phyloP scores from a whole-genome alignment of 768 basidiomycete genomes.

The Scleroderma bovista region DNA sequence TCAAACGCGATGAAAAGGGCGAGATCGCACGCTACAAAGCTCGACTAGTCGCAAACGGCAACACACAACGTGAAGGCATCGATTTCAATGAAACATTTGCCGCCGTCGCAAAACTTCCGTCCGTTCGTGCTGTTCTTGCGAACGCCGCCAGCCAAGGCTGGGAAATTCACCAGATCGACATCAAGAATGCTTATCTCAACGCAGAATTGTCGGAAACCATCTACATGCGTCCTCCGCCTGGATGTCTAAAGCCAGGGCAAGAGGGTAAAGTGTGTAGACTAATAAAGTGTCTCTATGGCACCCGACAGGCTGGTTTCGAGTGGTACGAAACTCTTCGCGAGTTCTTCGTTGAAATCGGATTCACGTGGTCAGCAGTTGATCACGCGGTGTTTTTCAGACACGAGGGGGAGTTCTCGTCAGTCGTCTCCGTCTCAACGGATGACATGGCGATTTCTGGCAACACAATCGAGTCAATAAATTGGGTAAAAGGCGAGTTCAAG shows the following conservation, averaged over 20 bases:
- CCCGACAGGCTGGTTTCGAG: conserved; percentile 19
- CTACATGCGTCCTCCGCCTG: conserved; percentile 20
- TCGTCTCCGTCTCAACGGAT: conserved; percentile 1
- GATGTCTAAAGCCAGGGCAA: conserved; percentile 7
- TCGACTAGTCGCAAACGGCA: conserved; percentile 33
- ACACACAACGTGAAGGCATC: conserved; percentile 26
- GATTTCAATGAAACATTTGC: conserved; percentile 32
- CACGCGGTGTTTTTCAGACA: conserved; percentile 5
- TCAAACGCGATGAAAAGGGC: not conserved
- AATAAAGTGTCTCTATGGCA: conserved; percentile 26
- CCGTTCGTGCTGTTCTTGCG: not conserved
- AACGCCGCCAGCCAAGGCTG: conserved; percentile 3
- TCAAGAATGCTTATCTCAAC: conserved; percentile 12
- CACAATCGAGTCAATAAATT: not conserved
- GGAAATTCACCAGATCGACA: conserved; percentile 12
- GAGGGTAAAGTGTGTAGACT: conserved; percentile 16
- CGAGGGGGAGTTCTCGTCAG: not conserved
- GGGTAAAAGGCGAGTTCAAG: conserved; percentile 14
- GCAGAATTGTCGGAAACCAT: conserved; percentile 11
- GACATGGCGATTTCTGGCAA: conserved; percentile 1
- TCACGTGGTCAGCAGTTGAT: conserved; percentile 1
- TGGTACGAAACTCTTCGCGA: conserved; percentile 16
- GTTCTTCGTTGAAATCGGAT: conserved; percentile 1
- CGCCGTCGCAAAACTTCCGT: conserved; percentile 16
- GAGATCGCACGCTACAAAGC: conserved; percentile 15